phyloP scores from a whole-genome alignment of 2,329 filamentous ascomycete genomes.

The Phymatotrichopsis omnivora region DNA sequence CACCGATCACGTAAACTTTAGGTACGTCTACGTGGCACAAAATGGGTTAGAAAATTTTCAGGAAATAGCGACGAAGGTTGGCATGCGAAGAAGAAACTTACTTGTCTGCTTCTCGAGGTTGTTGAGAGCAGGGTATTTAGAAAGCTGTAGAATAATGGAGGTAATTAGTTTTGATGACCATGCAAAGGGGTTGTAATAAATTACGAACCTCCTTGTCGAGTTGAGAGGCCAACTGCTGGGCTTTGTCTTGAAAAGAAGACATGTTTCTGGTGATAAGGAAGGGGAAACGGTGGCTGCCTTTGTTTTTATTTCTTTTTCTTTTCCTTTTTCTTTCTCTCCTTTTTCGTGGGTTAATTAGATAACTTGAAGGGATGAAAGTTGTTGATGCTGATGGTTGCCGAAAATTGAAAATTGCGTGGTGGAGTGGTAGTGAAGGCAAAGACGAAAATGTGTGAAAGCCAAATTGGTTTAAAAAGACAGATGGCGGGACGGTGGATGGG shows the following conservation, averaged over 20 bases:
- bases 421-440: no score
- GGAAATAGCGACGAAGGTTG: not conserved
- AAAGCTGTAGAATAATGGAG: conserved; percentile 48
- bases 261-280: conserved; percentile 41
- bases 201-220: conserved; percentile 70
- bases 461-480: no score
- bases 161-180: conserved; percentile 4
- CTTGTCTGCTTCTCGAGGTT: conserved; percentile 75
- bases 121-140: conserved; percentile 73
- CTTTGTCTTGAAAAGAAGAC: conserved; percentile 65
- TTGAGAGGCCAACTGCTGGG: conserved; percentile 64
- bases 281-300: no score
- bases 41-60: conserved; percentile 7
- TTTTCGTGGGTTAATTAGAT: no score
- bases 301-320: no score
- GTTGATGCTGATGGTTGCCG: no score
- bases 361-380: no score
- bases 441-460: no score
- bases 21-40: conserved; percentile 45
- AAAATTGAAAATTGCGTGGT: no score
- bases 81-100: conserved; percentile 10
- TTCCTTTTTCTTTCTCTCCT: no score
- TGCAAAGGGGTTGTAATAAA: no score
- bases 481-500: no score
- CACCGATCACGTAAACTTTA: conserved; percentile 75